Evolutionary conservation across 441 rosid genomes (phyloP).

Genomic region (Lepidium campestre): DNA sequence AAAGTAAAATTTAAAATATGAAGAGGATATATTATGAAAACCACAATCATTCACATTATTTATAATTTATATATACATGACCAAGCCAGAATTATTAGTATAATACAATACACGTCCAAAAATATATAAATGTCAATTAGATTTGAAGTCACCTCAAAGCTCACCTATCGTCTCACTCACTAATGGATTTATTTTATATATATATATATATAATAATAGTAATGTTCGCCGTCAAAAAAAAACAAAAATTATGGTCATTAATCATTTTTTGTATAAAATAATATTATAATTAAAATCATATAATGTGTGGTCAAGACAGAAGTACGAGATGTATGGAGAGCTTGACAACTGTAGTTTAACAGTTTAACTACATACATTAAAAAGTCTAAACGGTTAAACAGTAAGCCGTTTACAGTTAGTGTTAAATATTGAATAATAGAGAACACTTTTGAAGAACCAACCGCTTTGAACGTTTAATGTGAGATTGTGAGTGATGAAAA

Average conservation of each 20-base stretch:
- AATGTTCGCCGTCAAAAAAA: too few relatives aligned
- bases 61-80: too few relatives aligned
- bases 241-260: too few relatives aligned
- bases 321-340: background rate
- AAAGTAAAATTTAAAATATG: background rate
- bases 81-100: too few relatives aligned
- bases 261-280: too few relatives aligned
- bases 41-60: too few relatives aligned
- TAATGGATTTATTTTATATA: background rate
- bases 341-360: too few relatives aligned
- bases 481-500: background rate
- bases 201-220: too few relatives aligned
- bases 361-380: too few relatives aligned
- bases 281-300: background rate
- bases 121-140: conserved; percentile 9
- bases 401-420: background rate
- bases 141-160: conserved; percentile 19
- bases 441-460: background rate
- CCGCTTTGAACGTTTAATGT: background rate
- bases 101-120: too few relatives aligned
- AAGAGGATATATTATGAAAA: background rate
- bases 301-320: too few relatives aligned
- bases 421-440: too few relatives aligned
- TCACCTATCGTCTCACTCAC: conserved; percentile 14
- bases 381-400: background rate